Conservation (phyloP, 2,329 filamentous ascomycete species). For the Fusarium temperatum region DNA sequence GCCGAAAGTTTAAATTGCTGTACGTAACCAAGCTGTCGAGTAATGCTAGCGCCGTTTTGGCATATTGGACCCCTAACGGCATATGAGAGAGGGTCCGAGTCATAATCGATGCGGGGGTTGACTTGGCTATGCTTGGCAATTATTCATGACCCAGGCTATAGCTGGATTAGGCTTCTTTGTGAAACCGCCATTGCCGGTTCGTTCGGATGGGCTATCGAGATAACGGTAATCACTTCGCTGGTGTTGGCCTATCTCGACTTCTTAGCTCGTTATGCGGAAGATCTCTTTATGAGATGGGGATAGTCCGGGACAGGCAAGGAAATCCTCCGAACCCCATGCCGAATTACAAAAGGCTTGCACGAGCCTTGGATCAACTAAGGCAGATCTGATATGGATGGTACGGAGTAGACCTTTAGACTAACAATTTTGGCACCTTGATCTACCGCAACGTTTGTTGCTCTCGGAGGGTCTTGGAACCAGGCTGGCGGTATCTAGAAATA, state of each 20-base stretch:
- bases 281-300: neutral
- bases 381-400: neutral
- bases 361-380: too few species aligned
- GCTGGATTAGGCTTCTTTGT: neutral
- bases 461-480: neutral
- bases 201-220: neutral
- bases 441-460: neutral
- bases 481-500: accelerated
- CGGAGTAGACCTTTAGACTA: neutral
- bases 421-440: too few species aligned
- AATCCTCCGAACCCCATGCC: neutral
- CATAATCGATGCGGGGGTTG: neutral
- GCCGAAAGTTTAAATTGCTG: neutral
- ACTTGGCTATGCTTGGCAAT: neutral
- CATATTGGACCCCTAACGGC: neutral
- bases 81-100: neutral
- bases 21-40: neutral
- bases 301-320: neutral
- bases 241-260: neutral
- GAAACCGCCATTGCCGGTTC: neutral
- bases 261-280: neutral
- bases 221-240: neutral
- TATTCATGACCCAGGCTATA: neutral
- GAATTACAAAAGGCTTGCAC: neutral
- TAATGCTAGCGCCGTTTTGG: slow-evolving; percentile 5